Evolutionary conservation across 169 alveolate genomes (phyloP).

Genomic region (Plasmodium sp.): DNA sequence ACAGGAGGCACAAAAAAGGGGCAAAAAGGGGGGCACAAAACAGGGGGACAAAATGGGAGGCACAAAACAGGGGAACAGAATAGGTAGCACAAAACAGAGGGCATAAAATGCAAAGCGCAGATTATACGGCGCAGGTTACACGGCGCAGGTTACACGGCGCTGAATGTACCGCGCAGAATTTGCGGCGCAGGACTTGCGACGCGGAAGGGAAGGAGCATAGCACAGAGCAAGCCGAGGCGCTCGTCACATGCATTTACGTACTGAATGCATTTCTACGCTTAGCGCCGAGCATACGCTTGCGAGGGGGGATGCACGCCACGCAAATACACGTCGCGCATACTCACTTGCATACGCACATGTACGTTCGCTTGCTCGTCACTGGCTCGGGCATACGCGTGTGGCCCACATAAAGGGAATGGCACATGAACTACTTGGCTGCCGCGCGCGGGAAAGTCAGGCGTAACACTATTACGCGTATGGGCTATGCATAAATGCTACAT

Average conservation of each 20-base stretch:
- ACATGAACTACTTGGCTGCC: background rate
- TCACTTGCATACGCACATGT: constrained; percentile 2
- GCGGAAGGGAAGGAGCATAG: background rate
- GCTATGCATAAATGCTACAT: background rate
- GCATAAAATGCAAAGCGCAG: background rate
- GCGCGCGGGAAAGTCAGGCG: background rate
- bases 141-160: background rate
- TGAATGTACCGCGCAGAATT: background rate
- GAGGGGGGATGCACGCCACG: background rate
- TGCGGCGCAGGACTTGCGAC: background rate
- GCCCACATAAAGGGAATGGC: background rate
- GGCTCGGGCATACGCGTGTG: background rate
- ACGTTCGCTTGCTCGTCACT: constrained; percentile 4
- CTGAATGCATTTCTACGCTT: background rate
- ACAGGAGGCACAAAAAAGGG: background rate
- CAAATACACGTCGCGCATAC: background rate
- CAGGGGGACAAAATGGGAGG: background rate
- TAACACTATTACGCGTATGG: background rate
- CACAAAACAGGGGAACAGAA: background rate
- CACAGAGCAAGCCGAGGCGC: background rate
- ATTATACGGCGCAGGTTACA: background rate
- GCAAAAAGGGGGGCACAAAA: background rate
- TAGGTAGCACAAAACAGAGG: background rate
- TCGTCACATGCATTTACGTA: background rate
- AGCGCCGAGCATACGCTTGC: background rate